Evolutionary conservation across 2,329 filamentous ascomycete species (phyloP), one percentile per base, ranked within the genome.

Genomic region (Colletotrichum brevisporum): DNA sequence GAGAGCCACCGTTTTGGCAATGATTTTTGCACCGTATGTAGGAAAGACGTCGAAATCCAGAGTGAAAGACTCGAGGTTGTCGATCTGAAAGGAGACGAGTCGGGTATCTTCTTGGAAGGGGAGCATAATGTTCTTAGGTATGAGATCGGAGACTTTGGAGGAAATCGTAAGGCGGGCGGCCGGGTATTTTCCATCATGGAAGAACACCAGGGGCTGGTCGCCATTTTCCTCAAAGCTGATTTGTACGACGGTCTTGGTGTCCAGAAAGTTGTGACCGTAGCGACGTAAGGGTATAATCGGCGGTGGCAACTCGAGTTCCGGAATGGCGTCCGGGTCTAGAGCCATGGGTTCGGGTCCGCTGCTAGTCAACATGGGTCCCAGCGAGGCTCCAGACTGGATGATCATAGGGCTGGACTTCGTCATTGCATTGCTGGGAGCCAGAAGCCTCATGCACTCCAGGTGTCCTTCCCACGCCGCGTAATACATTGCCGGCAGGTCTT

Each of bases 391-490:
- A 50, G 82, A 77, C 66, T 85, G 84, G 47, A 82, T 76, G 45
- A 82, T 76, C 69, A 84, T 76, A 4, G 85, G 83, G 41, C 83
- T 87, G 18, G 82, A 78, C 36, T 78, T 77, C 16, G 78, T 82
- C 39, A 78, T 76, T 57, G 76, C 82, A 76, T 87, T 87, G 74
- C 84, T 85, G 1, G 90, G 89, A 5, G 91, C 91, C 39, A 99
- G 88, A 8, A 98, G 86, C 75, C 92, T 91, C 93, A 99, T 97
- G 82, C 96, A 98, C 76, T 95, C 92, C 63, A 98, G 83, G 77
- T 98, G 94, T 0, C 96, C 96, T 82, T 99, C 96, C 96, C 96
- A 99, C 0, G 94, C 95, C 15, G 96, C 96, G 80, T 99, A 99
- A 80, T 99, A 99, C 91, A 98, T 94, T 31, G 96, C 95, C 2